Evolutionary conservation across 352 stramenopile species (phyloP).

Genomic region (Nothophytophthora sp.): DNA sequence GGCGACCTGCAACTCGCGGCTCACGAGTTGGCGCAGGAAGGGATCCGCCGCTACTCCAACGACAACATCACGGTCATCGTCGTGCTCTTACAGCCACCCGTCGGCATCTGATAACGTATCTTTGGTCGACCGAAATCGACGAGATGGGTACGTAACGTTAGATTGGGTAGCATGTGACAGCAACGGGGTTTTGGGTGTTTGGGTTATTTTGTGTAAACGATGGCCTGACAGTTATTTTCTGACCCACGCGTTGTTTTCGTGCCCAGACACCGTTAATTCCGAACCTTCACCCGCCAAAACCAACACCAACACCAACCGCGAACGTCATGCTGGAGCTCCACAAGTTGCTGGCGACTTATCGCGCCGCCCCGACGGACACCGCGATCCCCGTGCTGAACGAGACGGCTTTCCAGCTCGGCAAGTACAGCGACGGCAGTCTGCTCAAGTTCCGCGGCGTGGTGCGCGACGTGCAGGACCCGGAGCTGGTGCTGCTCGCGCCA

Average conservation of each 20-base stretch:
- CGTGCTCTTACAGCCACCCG: constrained; percentile 16
- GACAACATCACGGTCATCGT: constrained; percentile 82
- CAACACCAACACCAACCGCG: too few relatives aligned
- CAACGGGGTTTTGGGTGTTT: too few relatives aligned
- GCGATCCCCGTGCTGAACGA: constrained; percentile 49
- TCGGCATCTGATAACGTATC: background rate
- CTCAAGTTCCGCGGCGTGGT: constrained; percentile 73
- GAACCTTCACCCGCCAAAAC: too few relatives aligned
- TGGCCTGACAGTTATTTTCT: too few relatives aligned
- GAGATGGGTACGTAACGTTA: too few relatives aligned
- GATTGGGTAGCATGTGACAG: too few relatives aligned
- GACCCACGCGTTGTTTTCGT: too few relatives aligned
- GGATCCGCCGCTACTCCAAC: constrained; percentile 70
- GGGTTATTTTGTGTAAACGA: too few relatives aligned
- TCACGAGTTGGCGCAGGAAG: constrained; percentile 74
- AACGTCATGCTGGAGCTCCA: constrained; percentile 19
- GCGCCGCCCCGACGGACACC: constrained; percentile 11
- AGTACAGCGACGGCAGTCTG: constrained; percentile 54
- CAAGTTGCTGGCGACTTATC: constrained; percentile 1
- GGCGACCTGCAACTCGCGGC: constrained; percentile 56
- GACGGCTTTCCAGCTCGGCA: constrained; percentile 37
- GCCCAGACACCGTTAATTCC: too few relatives aligned
- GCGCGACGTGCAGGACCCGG: constrained; percentile 72
- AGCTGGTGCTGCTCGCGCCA: constrained; percentile 67
- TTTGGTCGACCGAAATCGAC: too few relatives aligned